Conservation (phyloP, 768 basidiomycete genomes). For the Hericium erinaceus region DNA sequence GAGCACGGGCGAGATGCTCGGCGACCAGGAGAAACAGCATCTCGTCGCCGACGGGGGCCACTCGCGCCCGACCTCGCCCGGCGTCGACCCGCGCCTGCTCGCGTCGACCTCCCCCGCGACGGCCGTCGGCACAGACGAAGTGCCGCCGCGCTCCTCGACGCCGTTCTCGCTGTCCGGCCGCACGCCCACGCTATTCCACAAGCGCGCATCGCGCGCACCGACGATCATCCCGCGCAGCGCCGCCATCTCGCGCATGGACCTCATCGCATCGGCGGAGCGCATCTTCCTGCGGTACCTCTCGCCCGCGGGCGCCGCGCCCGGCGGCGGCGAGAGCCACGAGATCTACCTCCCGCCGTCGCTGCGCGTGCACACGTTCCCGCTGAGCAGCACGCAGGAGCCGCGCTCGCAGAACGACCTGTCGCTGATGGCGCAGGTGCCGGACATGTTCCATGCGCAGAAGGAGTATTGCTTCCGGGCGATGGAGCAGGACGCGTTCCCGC, state of each 20-base stretch:
- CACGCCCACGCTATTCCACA: conserved; percentile 68
- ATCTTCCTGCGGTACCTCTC: conserved; percentile 94
- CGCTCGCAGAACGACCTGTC: conserved; percentile 43
- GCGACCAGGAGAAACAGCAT: conserved; percentile 57
- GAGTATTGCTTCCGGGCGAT: conserved; percentile 95
- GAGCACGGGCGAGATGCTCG: conserved; percentile 65
- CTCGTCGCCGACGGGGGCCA: conserved; percentile 43
- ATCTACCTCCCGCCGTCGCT: conserved; percentile 93
- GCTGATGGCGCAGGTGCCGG: conserved; percentile 84
- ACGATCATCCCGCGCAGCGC: conserved; percentile 89
- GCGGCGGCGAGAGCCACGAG: conserved; percentile 87
- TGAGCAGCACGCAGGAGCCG: conserved; percentile 36
- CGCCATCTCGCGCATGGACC: conserved; percentile 83
- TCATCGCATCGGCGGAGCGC: conserved; percentile 90
- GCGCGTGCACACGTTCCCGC: conserved; percentile 85
- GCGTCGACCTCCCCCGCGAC: conserved; percentile 40
- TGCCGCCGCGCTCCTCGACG: conserved; percentile 56
- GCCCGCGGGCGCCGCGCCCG: conserved; percentile 63
- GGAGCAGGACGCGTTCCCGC: conserved; percentile 90
- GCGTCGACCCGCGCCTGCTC: conserved; percentile 28
- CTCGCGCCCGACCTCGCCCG: conserved; percentile 33
- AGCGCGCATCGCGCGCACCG: conserved; percentile 80
- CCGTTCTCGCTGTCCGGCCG: conserved; percentile 71
- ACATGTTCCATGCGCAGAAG: conserved; percentile 96
- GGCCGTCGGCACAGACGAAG: conserved; percentile 32